These are phyloP conservation scores for Solanum chacoense DNA, from an alignment of 305 asterid genomes.

Conservation along the genomic window DNA sequence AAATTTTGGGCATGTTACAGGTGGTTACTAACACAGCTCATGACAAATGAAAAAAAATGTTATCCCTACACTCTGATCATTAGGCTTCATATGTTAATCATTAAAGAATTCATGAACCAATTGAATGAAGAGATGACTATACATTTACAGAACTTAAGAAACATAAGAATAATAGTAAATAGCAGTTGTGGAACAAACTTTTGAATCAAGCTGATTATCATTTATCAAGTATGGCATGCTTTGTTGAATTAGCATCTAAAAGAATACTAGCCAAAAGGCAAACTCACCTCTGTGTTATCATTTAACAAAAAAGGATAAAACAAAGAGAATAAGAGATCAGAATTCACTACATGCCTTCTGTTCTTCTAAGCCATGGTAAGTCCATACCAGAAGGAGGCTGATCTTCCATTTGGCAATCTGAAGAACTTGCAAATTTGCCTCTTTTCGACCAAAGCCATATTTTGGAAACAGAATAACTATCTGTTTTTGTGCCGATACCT, in stretches of 20 bases:
- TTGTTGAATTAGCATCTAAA: not conserved
- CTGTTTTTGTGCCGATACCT: conserved; percentile 62
- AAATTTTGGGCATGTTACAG: not conserved
- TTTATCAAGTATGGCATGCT: not conserved
- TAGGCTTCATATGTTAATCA: not conserved
- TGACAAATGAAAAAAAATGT: not conserved
- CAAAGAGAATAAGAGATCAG: conserved; percentile 9
- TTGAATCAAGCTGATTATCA: not conserved
- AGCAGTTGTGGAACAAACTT: not conserved
- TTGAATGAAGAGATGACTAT: not conserved
- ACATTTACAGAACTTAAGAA: not conserved
- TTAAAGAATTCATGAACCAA: not conserved
- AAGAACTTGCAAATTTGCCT: conserved; percentile 59
- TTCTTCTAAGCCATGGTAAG: conserved; percentile 49
- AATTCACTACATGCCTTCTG: conserved; percentile 40
- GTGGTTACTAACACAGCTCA: not conserved
- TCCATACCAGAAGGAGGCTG: conserved; percentile 34
- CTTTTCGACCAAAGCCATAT: conserved; percentile 96
- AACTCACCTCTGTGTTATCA: conserved; percentile 9
- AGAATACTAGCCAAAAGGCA: not conserved
- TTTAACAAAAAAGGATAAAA: not conserved
- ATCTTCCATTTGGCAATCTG: conserved; percentile 25
- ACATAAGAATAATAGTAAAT: not conserved
- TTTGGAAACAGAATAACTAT: conserved; percentile 94
- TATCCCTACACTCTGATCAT: not conserved